Evolutionary conservation across 106 monocot genomes (phyloP).

Genomic region (Phalaenopsis equestris): DNA sequence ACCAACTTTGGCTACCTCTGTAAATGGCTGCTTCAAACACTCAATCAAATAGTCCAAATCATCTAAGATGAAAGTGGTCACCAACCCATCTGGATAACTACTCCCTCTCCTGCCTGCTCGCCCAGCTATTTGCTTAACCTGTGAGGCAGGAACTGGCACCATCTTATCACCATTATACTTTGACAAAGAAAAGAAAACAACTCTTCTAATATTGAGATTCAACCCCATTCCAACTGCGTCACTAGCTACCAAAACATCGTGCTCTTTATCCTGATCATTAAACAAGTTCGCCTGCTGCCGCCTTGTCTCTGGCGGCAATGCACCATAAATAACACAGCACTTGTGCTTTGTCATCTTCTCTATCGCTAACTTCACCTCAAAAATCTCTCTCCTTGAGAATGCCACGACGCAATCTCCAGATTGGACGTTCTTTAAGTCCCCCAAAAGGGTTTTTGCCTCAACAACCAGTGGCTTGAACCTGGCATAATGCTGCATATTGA

Average conservation of each 20-base stretch:
- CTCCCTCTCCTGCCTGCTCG: constrained; percentile 90
- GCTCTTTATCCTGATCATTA: constrained; percentile 80
- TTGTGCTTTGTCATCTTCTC: constrained; percentile 84
- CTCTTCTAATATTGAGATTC: constrained; percentile 91
- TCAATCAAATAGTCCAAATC: constrained; percentile 84
- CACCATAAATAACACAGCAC: constrained; percentile 97
- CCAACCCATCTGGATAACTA: constrained; percentile 88
- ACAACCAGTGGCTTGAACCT: constrained; percentile 95
- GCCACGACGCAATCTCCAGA: constrained; percentile 93
- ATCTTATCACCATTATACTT: constrained; percentile 91
- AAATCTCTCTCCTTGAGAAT: constrained; percentile 92
- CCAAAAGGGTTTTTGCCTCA: constrained; percentile 76
- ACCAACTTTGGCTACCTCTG: constrained; percentile 72
- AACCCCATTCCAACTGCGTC: constrained; percentile 98
- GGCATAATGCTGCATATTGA: constrained; percentile 55
- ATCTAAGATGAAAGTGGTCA: constrained; percentile 63
- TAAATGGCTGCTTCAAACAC: constrained; percentile 83
- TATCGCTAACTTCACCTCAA: constrained; percentile 88
- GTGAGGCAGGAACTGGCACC: constrained; percentile 59
- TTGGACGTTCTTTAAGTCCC: constrained; percentile 68
- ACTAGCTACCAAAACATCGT: constrained; percentile 88
- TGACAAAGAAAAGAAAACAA: constrained; percentile 71
- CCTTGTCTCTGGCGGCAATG: constrained; percentile 90
- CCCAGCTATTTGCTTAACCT: constrained; percentile 98
- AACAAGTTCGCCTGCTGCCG: constrained; percentile 83